Base-by-base conservation (phyloP, 2,329 filamentous ascomycete genomes). In the Verticillium albo-atrum region DNA sequence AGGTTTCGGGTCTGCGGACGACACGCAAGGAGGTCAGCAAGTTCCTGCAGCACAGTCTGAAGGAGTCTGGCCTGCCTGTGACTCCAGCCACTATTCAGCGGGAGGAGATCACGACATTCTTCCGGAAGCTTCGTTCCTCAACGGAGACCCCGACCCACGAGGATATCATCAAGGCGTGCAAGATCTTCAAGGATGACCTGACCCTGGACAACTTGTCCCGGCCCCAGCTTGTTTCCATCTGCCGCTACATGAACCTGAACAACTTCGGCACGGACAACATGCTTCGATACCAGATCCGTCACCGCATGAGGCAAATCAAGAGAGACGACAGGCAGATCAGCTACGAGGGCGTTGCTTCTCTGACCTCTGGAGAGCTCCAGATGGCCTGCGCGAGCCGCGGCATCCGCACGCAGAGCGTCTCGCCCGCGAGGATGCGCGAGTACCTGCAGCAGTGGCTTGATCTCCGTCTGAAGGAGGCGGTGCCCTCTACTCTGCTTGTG, bases 221-320 rank as follows among this genome's bases (percentile, higher is more conserved):
- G 63, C 95, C 95, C 17, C 95, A 99, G 77, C 82, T 99, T 56
- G 94, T 99, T 30, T 96, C 90, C 59, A 99, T 98, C 84, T 98
- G 95, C 82, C 89, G 91, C 62, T 99, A 99, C 80, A 93, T 99
- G 89, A 97, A 96, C 77, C 85, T 99, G 59, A 95, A 94, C 79
- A 94, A 92, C 0, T 97, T 98, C 69, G 95, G 95, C 65, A 98
- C 95, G 25, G 95, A 99, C 76, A 91, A 92, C 75, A 96, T 99
- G 90, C 88, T 99, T 56, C 91, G 95, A 58, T 99, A 99, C 78
- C 92, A 96, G 73, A 87, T 99, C 69, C 91, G 95, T 60, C 93
- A 98, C 77, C 91, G 94, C 63, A 99, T 99, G 95, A 88, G 94
- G 68, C 95, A 99, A 77, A 98, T 98, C 82, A 99, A 99, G 87